These are phyloP conservation scores for Gomphus bonarii DNA, from an alignment of 1,284 basidiomycete species.

Conservation along the genomic window DNA sequence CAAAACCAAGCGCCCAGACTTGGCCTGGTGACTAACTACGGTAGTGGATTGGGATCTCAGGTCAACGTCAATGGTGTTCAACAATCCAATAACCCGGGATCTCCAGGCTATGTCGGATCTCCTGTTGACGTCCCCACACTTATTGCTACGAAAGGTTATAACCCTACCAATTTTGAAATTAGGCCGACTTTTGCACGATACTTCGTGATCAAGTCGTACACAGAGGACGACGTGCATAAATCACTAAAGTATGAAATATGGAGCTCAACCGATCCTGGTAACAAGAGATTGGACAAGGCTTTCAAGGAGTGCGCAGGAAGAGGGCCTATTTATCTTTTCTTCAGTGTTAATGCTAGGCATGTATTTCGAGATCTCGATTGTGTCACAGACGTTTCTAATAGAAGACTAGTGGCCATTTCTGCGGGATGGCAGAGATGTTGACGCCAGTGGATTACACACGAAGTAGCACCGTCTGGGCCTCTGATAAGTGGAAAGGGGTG, in stretches of 20 bases:
- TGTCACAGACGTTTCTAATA: neutral
- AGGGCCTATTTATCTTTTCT: constrained; percentile 92
- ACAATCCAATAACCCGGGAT: constrained; percentile 15
- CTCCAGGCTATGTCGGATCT: constrained; percentile 37
- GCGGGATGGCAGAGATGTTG: constrained; percentile 94
- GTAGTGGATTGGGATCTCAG: constrained; percentile 22
- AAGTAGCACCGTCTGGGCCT: constrained; percentile 91
- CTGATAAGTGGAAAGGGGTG: constrained; percentile 97
- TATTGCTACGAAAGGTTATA: constrained; percentile 83
- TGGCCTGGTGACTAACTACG: constrained; percentile 25
- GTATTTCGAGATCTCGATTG: neutral
- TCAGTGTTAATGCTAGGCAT: constrained; percentile 87
- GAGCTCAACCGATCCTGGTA: constrained; percentile 92
- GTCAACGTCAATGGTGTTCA: constrained; percentile 9
- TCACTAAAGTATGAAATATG: constrained; percentile 94
- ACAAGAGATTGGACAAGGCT: constrained; percentile 90
- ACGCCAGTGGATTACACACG: constrained; percentile 81
- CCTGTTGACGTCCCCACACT: constrained; percentile 81
- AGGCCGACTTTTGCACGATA: constrained; percentile 76
- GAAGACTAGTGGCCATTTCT: constrained; percentile 77
- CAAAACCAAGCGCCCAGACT: constrained; percentile 31
- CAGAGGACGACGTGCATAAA: constrained; percentile 96
- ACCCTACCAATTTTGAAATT: constrained; percentile 78
- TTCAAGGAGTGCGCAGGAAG: constrained; percentile 82
- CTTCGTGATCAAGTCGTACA: constrained; percentile 97